phyloP scores from a whole-genome alignment of 805 yeast species.

The Ascoidea asiatica region DNA sequence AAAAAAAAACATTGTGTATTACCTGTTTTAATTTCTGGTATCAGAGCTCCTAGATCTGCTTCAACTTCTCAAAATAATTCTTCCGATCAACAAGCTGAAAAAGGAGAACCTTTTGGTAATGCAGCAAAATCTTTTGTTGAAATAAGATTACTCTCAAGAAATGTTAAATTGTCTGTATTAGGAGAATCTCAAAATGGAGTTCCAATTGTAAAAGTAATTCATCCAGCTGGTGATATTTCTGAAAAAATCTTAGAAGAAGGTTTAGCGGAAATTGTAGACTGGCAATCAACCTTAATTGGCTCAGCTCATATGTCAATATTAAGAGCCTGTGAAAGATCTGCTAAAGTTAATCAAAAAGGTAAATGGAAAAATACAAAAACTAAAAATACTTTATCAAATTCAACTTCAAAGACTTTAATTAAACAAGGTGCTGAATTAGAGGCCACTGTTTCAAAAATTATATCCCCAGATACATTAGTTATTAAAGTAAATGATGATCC shows the following conservation, averaged over 20 bases:
- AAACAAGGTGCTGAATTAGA: slow-evolving; percentile 33
- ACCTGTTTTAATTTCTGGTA: slow-evolving; percentile 60
- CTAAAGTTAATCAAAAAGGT: slow-evolving; percentile 40
- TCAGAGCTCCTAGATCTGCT: slow-evolving; percentile 58
- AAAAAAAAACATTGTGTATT: slow-evolving; percentile 39
- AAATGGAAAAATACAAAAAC: slow-evolving; percentile 33
- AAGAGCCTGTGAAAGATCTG: slow-evolving; percentile 52
- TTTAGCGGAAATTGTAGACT: slow-evolving; percentile 61
- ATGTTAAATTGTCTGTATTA: slow-evolving; percentile 39
- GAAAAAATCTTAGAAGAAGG: slow-evolving; percentile 57
- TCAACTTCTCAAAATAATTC: slow-evolving; percentile 19
- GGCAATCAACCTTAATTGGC: slow-evolving; percentile 67
- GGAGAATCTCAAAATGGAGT: slow-evolving; percentile 54
- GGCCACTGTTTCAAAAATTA: slow-evolving; percentile 44
- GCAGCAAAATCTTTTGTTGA: slow-evolving; percentile 56
- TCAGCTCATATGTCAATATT: slow-evolving; percentile 44
- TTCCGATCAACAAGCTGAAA: slow-evolving; percentile 20
- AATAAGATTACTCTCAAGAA: slow-evolving; percentile 45
- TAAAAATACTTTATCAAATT: slow-evolving; percentile 11
- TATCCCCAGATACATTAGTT: slow-evolving; percentile 56
- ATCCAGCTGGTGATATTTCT: slow-evolving; percentile 69
- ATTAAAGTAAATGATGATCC: slow-evolving; percentile 35
- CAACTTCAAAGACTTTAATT: slow-evolving; percentile 15
- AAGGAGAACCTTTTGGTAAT: slow-evolving; percentile 49
- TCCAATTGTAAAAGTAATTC: slow-evolving; percentile 42